These are phyloP conservation scores for Teratosphaeria nubilosa DNA, from an alignment of 2,329 filamentous ascomycete genomes.

Conservation along the genomic window DNA sequence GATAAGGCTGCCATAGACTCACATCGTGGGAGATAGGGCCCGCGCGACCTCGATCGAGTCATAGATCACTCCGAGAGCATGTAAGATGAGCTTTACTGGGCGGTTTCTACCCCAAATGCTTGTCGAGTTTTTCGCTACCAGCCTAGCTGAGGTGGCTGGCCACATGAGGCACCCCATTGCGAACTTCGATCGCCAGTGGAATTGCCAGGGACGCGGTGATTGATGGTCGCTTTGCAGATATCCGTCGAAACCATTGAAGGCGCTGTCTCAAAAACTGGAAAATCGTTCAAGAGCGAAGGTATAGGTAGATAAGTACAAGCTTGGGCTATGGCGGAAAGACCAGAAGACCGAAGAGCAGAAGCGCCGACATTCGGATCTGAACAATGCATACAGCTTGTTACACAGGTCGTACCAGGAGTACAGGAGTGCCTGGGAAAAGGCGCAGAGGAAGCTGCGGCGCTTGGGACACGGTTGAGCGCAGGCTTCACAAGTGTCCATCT, in stretches of 20 bases:
- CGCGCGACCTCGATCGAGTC: background rate
- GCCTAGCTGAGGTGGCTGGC: background rate
- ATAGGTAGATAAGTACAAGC: conserved; percentile 25
- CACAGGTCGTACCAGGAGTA: conserved; percentile 1
- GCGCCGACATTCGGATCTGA: background rate
- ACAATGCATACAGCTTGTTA: background rate
- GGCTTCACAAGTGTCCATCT: background rate
- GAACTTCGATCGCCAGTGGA: background rate
- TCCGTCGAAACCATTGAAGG: conserved; percentile 32
- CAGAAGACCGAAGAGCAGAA: background rate
- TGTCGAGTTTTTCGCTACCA: background rate
- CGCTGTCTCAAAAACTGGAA: conserved; percentile 30
- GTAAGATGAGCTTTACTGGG: background rate
- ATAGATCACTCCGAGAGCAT: background rate
- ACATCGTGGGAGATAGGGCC: background rate
- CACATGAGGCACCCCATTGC: background rate
- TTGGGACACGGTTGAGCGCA: background rate
- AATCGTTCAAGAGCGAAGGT: conserved; percentile 43
- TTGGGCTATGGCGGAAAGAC: background rate
- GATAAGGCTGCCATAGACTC: background rate
- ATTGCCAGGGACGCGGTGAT: background rate
- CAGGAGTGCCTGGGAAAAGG: conserved; percentile 1
- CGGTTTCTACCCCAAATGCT: background rate
- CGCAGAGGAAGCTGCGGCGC: background rate
- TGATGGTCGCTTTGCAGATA: background rate